Evolutionary conservation across 176 grass and related monocot species (phyloP).

Genomic region (Themeda triandra): DNA sequence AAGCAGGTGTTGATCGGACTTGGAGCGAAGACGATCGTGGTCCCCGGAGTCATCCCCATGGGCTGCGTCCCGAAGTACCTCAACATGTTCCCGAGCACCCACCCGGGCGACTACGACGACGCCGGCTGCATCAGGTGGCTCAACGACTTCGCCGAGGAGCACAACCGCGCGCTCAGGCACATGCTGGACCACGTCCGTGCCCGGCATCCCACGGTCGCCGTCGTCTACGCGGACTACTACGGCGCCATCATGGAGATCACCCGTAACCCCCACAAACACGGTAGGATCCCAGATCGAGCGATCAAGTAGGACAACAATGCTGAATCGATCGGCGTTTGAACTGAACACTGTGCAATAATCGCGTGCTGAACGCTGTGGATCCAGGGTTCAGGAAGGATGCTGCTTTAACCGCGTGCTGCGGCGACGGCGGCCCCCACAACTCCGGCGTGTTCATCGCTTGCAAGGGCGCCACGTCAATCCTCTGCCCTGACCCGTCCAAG

Average conservation of each 20-base stretch:
- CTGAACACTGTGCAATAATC: no score
- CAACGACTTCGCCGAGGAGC: slow-evolving; percentile 34
- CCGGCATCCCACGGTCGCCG: neutral
- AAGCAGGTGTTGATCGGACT: slow-evolving; percentile 31
- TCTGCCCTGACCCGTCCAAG: neutral
- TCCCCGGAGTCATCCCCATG: slow-evolving; percentile 33
- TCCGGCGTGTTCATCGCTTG: neutral
- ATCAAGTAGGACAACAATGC: no score
- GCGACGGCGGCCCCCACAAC: slow-evolving; percentile 20
- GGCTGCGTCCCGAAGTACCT: slow-evolving; percentile 40
- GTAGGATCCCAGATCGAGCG: no score
- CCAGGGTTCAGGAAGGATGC: slow-evolving; percentile 14
- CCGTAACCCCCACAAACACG: neutral
- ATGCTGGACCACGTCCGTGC: neutral
- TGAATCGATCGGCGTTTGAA: no score
- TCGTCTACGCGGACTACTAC: slow-evolving; percentile 38
- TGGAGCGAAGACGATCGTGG: slow-evolving; percentile 46
- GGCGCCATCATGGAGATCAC: neutral
- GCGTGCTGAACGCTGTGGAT: no score
- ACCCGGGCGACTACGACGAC: slow-evolving; percentile 35
- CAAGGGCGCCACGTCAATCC: neutral
- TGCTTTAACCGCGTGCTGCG: neutral
- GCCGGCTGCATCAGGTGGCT: slow-evolving; percentile 39
- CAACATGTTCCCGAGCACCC: slow-evolving; percentile 18
- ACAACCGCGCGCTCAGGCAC: slow-evolving; percentile 14